phyloP scores from a whole-genome alignment of 495 filamentous ascomycete genomes.

The Haplographium delicatum region DNA sequence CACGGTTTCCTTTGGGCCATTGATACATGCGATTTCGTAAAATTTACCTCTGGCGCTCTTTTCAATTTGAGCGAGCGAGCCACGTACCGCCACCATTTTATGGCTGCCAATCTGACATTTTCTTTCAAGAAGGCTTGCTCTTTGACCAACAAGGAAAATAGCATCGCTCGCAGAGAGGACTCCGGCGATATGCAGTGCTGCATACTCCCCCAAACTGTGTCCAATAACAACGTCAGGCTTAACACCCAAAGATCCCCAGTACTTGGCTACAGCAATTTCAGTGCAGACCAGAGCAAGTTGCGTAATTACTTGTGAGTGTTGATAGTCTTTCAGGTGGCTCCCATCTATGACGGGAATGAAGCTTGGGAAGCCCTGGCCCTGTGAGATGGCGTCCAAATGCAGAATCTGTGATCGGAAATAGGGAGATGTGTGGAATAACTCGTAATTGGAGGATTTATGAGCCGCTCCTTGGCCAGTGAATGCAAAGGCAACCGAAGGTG shows the following conservation, averaged over 20 bases:
- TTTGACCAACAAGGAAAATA: conserved; percentile 71
- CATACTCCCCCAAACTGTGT: conserved; percentile 84
- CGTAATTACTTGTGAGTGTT: conserved; percentile 64
- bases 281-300: conserved; percentile 73
- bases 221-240: conserved; percentile 72
- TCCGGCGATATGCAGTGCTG: conserved; percentile 74
- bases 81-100: conserved; percentile 54
- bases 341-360: conserved; percentile 62
- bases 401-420: conserved; percentile 65
- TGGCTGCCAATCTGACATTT: conserved; percentile 70
- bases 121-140: conserved; percentile 66
- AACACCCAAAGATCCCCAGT: conserved; percentile 76
- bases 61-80: conserved; percentile 34
- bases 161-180: conserved; percentile 74
- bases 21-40: conserved; percentile 54
- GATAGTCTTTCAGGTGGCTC: conserved; percentile 44
- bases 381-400: conserved; percentile 62
- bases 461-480: conserved; percentile 69
- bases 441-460: conserved; percentile 58
- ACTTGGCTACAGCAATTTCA: conserved; percentile 77
- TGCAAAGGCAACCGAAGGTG: conserved; percentile 45
- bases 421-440: conserved; percentile 57
- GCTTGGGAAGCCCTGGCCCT: conserved; percentile 63
- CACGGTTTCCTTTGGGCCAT: conserved; percentile 55
- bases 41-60: conserved; percentile 29